Base-by-base conservation (phyloP, 495 filamentous ascomycete species). In the Penicillium nucicola region DNA sequence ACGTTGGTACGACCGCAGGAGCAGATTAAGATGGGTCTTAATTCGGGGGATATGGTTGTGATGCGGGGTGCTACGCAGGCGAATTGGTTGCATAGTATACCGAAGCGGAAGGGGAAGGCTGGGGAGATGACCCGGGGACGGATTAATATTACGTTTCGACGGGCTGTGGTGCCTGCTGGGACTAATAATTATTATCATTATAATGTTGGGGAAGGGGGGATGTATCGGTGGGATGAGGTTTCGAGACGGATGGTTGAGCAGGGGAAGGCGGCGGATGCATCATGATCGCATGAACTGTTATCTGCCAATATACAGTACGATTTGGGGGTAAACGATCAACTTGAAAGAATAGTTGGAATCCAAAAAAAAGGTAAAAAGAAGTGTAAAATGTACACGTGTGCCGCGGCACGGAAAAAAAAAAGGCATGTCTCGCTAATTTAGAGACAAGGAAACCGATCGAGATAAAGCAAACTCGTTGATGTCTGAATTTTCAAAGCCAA, bases 101-200 rank as follows among this genome's bases (percentile, higher is more conserved):
- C 86, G 1, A 90, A 90, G 70, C 70, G 85, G 19, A 75, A 80
- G 34, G 81, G 80, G 28, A 72, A 68, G 38, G 31, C 12, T 11
- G 49, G 43, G 7, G 77, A 76, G 47, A 68, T 70, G 10, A 74
- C 78, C 25, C 71, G 64, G 18, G 87, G 85, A 11, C 69, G 87
- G 41, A 87, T 90, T 31, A 90, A 90, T 57, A 88, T 89, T 54
- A 90, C 88, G 3, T 87, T 89, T 58, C 69, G 86, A 36, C 74
- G 77, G 55, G 85, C 82, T 17, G 66, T 86, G 55, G 70, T 83
- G 17, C 81, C 74, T 42, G 84, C 68, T 28, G 84, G 84, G 8
- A 90, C 84, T 19, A 80, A 87, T 58, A 90, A 89, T 64, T 86
- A 85, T 60, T 84, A 86, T 62, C 62, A 68, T 49, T 90, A 91